Evolutionary conservation across 306 rosid species (phyloP).

Genomic region (Pyrus pyrifolia): DNA sequence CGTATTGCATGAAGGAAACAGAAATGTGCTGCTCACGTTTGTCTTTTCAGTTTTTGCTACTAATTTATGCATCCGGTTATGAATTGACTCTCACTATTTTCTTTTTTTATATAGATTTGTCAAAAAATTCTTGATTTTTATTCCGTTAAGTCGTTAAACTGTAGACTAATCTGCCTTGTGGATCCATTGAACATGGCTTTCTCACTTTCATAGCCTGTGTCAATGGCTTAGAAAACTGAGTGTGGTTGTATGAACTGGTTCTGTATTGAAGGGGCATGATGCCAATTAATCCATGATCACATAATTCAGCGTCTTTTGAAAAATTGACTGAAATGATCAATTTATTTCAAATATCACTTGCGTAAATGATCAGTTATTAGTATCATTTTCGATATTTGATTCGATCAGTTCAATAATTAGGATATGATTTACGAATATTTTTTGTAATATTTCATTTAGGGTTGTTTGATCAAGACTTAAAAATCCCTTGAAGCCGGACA

Average conservation of each 20-base stretch:
- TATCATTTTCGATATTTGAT: neutral
- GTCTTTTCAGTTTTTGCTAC: slow-evolving; percentile 17
- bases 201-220: neutral
- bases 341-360: neutral
- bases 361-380: too few species aligned
- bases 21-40: slow-evolving; percentile 21
- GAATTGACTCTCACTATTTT: slow-evolving; percentile 7
- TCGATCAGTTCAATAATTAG: neutral
- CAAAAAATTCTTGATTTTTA: neutral
- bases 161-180: neutral
- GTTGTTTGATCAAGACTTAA: too few species aligned
- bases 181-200: neutral
- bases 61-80: slow-evolving; percentile 17
- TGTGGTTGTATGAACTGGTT: too few species aligned
- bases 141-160: neutral
- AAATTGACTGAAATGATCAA: neutral
- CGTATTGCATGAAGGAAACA: slow-evolving; percentile 14
- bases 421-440: too few species aligned
- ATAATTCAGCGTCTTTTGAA: neutral
- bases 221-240: too few species aligned
- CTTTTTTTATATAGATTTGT: neutral
- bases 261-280: too few species aligned
- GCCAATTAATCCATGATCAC: too few species aligned
- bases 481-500: too few species aligned
- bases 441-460: neutral